Evolutionary conservation across 768 basidiomycete species (phyloP), one percentile per base, ranked within the genome.

Genomic region (Trametes coccinea): DNA sequence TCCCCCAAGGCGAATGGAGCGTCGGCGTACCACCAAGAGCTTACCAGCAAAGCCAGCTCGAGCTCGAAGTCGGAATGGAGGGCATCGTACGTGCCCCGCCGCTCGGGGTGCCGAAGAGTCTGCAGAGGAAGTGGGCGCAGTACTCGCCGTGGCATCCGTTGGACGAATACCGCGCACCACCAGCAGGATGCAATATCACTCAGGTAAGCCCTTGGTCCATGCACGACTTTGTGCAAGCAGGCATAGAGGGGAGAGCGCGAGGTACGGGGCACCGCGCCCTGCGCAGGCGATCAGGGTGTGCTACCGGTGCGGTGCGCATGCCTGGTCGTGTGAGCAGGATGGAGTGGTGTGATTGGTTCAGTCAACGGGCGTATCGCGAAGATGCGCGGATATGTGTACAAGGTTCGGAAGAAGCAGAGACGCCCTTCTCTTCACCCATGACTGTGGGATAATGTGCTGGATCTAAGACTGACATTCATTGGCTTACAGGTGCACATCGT

Each of bases 101-200:
- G 53, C 57, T 63, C 8, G 62, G 57, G 1, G 52, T 59, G 46
- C 62, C 62, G 22, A 59, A 59, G 57, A 31, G 45, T 31, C 37
- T 63, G 31, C 56, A 50, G 59, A 64, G 48, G 27, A 64, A 58
- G 41, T 89, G 87, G 88, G 85, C 79, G 10, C 77, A 82, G 41
- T 87, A 88, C 65, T 79, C 86, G 31, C 88, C 88, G 0, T 89
- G 81, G 69, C 80, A 77, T 58, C 74, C 87, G 0, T 76, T 75
- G 5, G 78, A 71, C 3, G 62, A 71, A 33, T 88, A 89, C 69
- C 40, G 61, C 1, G 62, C 72, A 1, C 82, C 82, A 0, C 85
- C 86, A 2, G 65, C 69, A 3, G 69, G 70, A 17, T 90, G 89
- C 67, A 70, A 73, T 16, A 70, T 89, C 45, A 76, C 76, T n/a